A percentile compares a stretch with the other conserved stretches of the same genome.
These are phyloP conservation scores for Acanthamoeba culbertsoni DNA, from an alignment of 208 protist species.

Conservation along the genomic window DNA sequence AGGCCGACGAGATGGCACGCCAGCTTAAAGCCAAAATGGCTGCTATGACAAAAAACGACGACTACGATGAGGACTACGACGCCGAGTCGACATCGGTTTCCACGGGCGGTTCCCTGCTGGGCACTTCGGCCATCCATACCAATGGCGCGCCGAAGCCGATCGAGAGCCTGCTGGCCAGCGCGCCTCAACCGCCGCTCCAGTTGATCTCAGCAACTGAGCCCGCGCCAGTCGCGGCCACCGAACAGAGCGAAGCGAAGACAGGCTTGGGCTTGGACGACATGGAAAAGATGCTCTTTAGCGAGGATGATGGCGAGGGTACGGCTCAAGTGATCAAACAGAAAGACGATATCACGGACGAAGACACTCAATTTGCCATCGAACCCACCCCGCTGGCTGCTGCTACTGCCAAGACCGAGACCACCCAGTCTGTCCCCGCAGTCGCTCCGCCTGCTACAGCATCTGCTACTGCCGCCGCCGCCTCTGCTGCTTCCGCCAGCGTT, in stretches of 20 bases:
- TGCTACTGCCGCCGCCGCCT: neutral
- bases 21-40: neutral
- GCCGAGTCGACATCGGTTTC: neutral
- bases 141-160: neutral
- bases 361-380: too few relatives aligned
- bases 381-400: too few relatives aligned
- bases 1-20: neutral
- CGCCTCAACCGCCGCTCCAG: too few relatives aligned
- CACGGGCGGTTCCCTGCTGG: neutral
- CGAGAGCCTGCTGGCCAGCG: neutral
- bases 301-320: neutral
- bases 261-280: neutral
- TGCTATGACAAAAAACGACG: neutral
- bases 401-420: too few relatives aligned
- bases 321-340: neutral
- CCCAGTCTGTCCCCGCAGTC: neutral
- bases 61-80: conserved; percentile 25
- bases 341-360: neutral
- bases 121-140: neutral
- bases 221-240: neutral
- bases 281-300: neutral
- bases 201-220: too few relatives aligned
- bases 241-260: neutral
- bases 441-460: neutral
- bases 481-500: neutral